phyloP scores from a whole-genome alignment of 1,284 basidiomycete species.

The Moniliella sp. region DNA sequence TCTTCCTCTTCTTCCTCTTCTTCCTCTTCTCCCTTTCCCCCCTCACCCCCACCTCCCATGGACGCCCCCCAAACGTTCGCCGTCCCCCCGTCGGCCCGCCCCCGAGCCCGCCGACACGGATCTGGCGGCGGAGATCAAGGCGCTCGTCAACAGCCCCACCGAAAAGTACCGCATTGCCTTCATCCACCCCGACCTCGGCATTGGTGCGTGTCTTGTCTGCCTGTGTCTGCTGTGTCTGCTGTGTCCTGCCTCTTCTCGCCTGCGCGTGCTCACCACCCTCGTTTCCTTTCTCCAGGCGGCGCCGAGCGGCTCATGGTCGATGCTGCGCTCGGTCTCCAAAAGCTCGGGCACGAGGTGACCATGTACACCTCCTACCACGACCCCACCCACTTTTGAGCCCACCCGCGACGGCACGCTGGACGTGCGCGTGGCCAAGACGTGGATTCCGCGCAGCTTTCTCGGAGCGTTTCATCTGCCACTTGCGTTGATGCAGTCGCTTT shows the following conservation, averaged over 20 bases:
- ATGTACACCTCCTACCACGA: constrained; percentile 89
- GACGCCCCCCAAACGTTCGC: too few relatives aligned
- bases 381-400: constrained; percentile 36
- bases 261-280: too few relatives aligned
- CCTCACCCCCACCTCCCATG: too few relatives aligned
- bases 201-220: constrained; percentile 52
- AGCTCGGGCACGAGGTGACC: constrained; percentile 62
- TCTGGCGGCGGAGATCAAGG: neutral
- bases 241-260: too few relatives aligned
- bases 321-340: constrained; percentile 66
- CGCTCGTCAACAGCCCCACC: neutral
- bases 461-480: constrained; percentile 68
- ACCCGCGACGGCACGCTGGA: constrained; percentile 46
- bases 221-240: too few relatives aligned
- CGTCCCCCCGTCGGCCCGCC: too few relatives aligned
- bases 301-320: constrained; percentile 91
- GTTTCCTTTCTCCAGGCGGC: constrained; percentile 51
- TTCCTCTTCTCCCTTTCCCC: too few relatives aligned
- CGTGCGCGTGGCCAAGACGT: constrained; percentile 57
- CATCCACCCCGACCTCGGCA: constrained; percentile 81
- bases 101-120: too few relatives aligned
- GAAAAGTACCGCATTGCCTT: constrained; percentile 47
- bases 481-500: constrained; percentile 67
- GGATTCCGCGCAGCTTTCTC: constrained; percentile 51
- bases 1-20: too few relatives aligned